Conservation (phyloP, 2,329 filamentous ascomycete species). For the Ophiostoma montium region DNA sequence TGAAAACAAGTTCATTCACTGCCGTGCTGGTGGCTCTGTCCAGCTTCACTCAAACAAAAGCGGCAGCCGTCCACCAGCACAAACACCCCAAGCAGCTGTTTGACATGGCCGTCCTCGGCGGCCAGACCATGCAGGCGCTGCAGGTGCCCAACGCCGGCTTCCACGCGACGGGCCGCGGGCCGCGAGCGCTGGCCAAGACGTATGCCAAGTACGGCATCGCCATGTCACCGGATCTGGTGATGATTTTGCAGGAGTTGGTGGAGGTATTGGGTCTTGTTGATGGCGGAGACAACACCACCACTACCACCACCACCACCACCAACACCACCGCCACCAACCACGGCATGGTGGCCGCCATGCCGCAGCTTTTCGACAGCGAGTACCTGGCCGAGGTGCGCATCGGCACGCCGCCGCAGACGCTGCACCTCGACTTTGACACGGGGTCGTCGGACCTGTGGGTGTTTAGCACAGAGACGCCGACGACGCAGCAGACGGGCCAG, state of each 20-base stretch:
- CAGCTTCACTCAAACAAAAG: not conserved
- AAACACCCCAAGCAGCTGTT: slow-evolving; percentile 15
- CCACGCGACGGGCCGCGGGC: slow-evolving; percentile 16
- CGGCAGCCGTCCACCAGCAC: not conserved
- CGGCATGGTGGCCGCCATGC: slow-evolving; percentile 27
- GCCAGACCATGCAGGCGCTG: slow-evolving; percentile 24
- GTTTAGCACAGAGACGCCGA: slow-evolving; percentile 24
- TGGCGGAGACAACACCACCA: not conserved
- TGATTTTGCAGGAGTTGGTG: slow-evolving; percentile 17
- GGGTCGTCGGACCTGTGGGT: slow-evolving; percentile 5
- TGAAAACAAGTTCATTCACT: not conserved
- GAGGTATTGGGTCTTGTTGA: not conserved
- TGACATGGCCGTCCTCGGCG: slow-evolving; percentile 24
- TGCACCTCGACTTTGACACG: slow-evolving; percentile 4
- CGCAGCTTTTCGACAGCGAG: slow-evolving; percentile 31
- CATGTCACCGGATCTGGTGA: slow-evolving; percentile 8
- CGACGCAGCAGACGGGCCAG: slow-evolving; percentile 22
- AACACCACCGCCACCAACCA: slow-evolving; percentile 1
- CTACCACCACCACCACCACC: not conserved
- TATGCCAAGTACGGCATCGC: slow-evolving; percentile 19
- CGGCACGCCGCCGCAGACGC: slow-evolving; percentile 2
- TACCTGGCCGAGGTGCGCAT: slow-evolving; percentile 42
- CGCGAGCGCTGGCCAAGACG: slow-evolving; percentile 19
- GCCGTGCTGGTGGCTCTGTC: not conserved
- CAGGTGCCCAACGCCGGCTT: slow-evolving; percentile 26